These are phyloP conservation scores for Cucumis melo DNA, from an alignment of 306 rosid genomes.

Conservation along the genomic window DNA sequence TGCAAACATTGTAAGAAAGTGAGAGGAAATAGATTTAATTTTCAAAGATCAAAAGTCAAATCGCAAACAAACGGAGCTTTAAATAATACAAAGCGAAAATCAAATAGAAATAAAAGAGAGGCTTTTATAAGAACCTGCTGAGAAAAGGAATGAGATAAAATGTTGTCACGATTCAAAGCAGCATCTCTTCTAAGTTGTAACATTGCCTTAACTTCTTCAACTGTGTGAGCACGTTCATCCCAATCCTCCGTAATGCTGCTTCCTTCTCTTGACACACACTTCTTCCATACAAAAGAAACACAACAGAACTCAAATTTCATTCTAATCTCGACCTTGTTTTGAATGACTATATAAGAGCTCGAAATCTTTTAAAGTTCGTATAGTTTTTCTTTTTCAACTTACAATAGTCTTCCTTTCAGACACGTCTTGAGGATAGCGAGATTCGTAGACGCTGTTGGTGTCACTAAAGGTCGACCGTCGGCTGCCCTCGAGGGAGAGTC, in stretches of 20 bases:
- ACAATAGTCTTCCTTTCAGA: constrained; percentile 74
- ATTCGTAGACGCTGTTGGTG: constrained; percentile 50
- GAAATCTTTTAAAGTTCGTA: no score
- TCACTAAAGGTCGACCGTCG: constrained; percentile 82
- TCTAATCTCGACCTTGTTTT: no score
- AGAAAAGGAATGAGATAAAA: constrained; percentile 63
- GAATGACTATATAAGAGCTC: no score
- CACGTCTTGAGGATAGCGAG: constrained; percentile 62
- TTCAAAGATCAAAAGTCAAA: no score
- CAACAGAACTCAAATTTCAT: no score
- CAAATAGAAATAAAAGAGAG: background rate
- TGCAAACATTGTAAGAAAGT: no score
- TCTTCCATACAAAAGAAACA: background rate
- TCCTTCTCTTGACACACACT: constrained; percentile 61
- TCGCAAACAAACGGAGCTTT: no score
- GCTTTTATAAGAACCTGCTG: constrained; percentile 51
- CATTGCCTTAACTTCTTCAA: constrained; percentile 92
- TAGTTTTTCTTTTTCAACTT: constrained; percentile 10
- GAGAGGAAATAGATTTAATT: no score
- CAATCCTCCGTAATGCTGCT: constrained; percentile 79
- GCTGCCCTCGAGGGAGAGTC: constrained; percentile 69
- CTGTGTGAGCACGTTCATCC: constrained; percentile 81
- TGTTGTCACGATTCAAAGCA: constrained; percentile 62
- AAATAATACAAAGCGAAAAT: no score
- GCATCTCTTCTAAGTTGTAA: constrained; percentile 67